These are phyloP conservation scores for Eucalyptus guilfoylei DNA, from an alignment of 345 rosid genomes.

Conservation along the genomic window DNA sequence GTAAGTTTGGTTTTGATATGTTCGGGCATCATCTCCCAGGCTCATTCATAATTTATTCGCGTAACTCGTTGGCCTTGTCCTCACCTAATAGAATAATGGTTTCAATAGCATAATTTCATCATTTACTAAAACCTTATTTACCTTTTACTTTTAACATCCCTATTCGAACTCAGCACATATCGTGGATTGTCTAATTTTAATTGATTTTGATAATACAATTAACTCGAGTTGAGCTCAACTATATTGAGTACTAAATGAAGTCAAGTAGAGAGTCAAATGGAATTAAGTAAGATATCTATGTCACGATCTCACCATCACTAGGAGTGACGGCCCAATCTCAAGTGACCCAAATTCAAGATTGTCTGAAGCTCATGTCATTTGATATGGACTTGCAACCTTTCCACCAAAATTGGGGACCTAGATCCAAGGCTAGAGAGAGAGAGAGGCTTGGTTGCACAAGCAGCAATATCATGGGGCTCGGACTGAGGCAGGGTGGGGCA, in stretches of 20 bases:
- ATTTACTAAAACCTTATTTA: not conserved
- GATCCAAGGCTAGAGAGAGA: not conserved
- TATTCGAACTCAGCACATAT: not conserved
- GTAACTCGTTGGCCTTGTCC: not conserved
- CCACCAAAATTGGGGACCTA: not conserved
- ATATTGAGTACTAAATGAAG: not conserved
- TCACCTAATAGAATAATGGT: not conserved
- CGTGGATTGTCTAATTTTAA: not conserved
- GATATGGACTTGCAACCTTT: not conserved
- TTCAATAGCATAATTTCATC: not conserved
- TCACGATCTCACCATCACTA: not conserved
- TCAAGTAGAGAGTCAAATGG: not conserved
- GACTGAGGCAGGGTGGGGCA: not conserved
- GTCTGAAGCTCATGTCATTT: not conserved
- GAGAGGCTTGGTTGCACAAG: not conserved
- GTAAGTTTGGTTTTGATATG: not conserved
- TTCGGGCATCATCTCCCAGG: not conserved
- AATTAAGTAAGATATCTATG: not conserved
- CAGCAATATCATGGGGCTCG: not conserved
- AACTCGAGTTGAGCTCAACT: rapidly evolving
- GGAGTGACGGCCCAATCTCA: not conserved
- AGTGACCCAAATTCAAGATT: not conserved
- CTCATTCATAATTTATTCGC: not conserved
- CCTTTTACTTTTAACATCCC: not conserved
- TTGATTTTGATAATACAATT: not conserved